Percentiles rank a stretch among this genome's conserved stretches.
Evolutionary conservation across 352 stramenopile genomes (phyloP).

Genomic region (Discostella stelligera): DNA sequence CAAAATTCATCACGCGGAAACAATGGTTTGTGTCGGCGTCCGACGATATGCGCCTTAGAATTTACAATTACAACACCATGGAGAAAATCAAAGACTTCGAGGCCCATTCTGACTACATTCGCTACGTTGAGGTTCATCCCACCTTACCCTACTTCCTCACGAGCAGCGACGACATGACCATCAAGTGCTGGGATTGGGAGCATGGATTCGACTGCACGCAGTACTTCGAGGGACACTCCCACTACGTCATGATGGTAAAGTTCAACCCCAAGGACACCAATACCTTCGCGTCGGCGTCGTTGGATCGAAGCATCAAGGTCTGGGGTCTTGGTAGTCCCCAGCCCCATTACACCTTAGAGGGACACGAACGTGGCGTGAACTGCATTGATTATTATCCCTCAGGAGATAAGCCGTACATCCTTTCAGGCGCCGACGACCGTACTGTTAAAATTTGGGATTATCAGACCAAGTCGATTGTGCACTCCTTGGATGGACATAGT

Average conservation of each 20-base stretch:
- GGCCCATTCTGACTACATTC: conserved; percentile 98
- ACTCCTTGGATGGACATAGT: conserved; percentile 97
- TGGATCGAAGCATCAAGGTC: conserved; percentile 96
- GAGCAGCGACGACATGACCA: conserved; percentile 98
- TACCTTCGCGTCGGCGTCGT: conserved; percentile 95
- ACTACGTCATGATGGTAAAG: conserved; percentile 99
- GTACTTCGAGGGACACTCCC: conserved; percentile 91
- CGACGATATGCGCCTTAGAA: conserved; percentile 95
- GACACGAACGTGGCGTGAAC: conserved; percentile 97
- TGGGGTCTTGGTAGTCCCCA: conserved; percentile 90
- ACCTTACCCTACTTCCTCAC: conserved; percentile 94
- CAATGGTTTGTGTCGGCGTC: conserved; percentile 94
- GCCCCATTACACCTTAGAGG: conserved; percentile 93
- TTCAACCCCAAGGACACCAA: conserved; percentile 99
- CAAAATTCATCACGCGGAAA: conserved; percentile 94
- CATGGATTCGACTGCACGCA: conserved; percentile 85
- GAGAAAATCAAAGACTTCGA: conserved; percentile 96
- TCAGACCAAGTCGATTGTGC: conserved; percentile 98
- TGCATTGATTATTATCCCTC: conserved; percentile 98
- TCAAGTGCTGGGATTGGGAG: conserved; percentile 99
- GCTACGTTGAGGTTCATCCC: conserved; percentile 90
- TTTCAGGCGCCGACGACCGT: conserved; percentile 94
- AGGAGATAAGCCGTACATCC: conserved; percentile 97
- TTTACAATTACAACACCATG: conserved; percentile 99
- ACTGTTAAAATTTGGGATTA: conserved; percentile 99